Percentiles rank a stretch among this genome's conserved stretches.
Evolutionary conservation across 257 asterid species (phyloP).

Genomic region (Leonotis leonurus): DNA sequence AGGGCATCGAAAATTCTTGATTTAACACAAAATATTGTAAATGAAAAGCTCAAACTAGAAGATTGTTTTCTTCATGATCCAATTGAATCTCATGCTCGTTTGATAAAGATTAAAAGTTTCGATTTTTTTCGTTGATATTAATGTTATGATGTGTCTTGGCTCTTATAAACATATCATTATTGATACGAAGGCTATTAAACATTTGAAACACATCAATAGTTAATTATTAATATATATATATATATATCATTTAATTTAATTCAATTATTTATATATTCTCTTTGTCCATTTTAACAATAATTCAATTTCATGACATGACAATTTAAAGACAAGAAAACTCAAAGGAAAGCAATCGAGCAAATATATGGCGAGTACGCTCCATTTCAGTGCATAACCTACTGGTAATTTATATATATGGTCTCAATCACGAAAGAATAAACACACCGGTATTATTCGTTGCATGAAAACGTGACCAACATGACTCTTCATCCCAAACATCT

Average conservation of each 20-base stretch:
- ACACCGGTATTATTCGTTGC: no score
- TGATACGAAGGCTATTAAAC: constrained; percentile 41
- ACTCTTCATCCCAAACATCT: no score
- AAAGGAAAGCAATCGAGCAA: not conserved
- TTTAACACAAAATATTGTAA: constrained; percentile 18
- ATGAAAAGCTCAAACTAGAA: constrained; percentile 15
- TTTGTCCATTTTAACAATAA: not conserved
- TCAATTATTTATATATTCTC: no score
- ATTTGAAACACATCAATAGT: constrained; percentile 28
- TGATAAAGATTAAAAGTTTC: constrained; percentile 18
- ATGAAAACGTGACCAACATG: no score
- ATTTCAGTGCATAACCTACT: constrained; percentile 40
- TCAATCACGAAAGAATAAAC: no score
- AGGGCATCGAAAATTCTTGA: constrained; percentile 18
- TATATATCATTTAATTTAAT: not conserved
- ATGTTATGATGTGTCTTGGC: constrained; percentile 41
- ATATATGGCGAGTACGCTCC: constrained; percentile 40
- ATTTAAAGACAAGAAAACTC: not conserved
- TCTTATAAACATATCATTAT: constrained; percentile 28
- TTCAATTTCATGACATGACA: constrained; percentile 24
- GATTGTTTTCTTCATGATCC: not conserved
- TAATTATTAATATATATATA: no score
- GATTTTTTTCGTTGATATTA: constrained; percentile 35
- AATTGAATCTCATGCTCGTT: not conserved
- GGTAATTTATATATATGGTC: constrained; percentile 26